Base-by-base conservation (phyloP, 1,284 basidiomycete species). In the Anthracocystis setariae region DNA sequence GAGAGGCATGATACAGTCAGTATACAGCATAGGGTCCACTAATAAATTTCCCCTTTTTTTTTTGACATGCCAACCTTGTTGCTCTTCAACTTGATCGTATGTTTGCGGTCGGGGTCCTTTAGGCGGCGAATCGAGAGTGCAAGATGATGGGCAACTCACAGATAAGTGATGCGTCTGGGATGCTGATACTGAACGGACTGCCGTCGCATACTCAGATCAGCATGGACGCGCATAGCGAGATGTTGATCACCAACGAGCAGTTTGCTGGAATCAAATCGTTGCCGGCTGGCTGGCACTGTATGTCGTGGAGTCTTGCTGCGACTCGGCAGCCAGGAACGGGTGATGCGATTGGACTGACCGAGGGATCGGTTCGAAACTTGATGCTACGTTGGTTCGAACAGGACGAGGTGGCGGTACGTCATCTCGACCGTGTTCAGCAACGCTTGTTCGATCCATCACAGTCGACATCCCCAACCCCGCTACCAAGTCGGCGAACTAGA, bases 281-380 rank as follows among this genome's bases (percentile, higher is more conserved):
- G 3, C 55, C 66, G 4, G 13, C 61, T 1, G 71, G 71, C 23
- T 70, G 65, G 66, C 71, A 73, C 25, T 73, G 66, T 38, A n/a
- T 73, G 15, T 51, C 58, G 1, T 73, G 71, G 71, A 46, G 38
- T 39, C 38, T 62, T n/a, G 12, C 54, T 20, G 23, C 56, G 2
- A 35, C 42, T 39, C 27, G 35, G 10, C 15, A 23, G 13, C 3
- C 23, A 3, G 23, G 18, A 5, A 17, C 46, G 7, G 17, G 8
- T 17, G 8, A 9, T 2, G 8, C 21, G 12, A 18, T 32, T 17
- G 25, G 33, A 2, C 43, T 54, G 15, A 32, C 47, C 1, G 20
- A 53, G 25, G 25, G 37, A 8, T 50, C 54, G 1, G 42, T 65
- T 5, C 62, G 50, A 2, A 64, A 62, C 12, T n/a, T 62, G 0